Base-by-base conservation (phyloP, 768 basidiomycete genomes). In the Lactarius deliciosus region DNA sequence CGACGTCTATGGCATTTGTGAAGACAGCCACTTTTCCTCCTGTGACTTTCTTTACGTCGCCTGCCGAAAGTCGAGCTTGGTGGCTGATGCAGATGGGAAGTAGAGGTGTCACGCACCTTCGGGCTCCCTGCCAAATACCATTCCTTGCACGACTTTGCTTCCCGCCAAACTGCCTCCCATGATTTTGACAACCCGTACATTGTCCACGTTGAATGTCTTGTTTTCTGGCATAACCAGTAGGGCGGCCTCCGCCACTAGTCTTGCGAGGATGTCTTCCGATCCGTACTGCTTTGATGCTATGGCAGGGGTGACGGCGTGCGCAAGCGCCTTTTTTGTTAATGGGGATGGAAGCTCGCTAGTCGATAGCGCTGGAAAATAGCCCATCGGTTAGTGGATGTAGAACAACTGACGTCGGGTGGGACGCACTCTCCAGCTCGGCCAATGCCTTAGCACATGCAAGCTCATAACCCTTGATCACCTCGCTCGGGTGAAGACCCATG, bases 241-340 rank as follows among this genome's bases (percentile, higher is more conserved):
- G 0, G 94, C 92, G 1, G 97, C 97, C 73, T 98, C 96, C 10
- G 96, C 91, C 5, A 98, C 96, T 10, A 98, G 85, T 2, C 81
- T 76, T 2, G 95, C 82, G 0, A 98, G 84, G 50, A 82, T 81
- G 63, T 94, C 91, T 78, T 98, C 96, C 55, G 87, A 88, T 4
- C 96, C 96, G 61, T 98, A 98, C 75, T 99, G 97, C 77, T 99
- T 99, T 38, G 96, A 91, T 7, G 96, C 96, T 74, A 99, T 94
- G 11, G 93, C 88, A 11, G 97, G 94, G 71, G 89, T 89, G 50
- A 99, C 83, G 3, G 95, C 93, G 13, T 82, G 81, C 30, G 85
- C 79, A 7, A 97, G 89, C 16, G 87, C 82, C 11, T 82, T 76
- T n/a, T 80, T 85, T 5, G 89, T 90, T 34, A 91, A 80, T 0